Conservation (phyloP, 2,329 filamentous ascomycete genomes). For the Phyllosticta paracitricarpa region DNA sequence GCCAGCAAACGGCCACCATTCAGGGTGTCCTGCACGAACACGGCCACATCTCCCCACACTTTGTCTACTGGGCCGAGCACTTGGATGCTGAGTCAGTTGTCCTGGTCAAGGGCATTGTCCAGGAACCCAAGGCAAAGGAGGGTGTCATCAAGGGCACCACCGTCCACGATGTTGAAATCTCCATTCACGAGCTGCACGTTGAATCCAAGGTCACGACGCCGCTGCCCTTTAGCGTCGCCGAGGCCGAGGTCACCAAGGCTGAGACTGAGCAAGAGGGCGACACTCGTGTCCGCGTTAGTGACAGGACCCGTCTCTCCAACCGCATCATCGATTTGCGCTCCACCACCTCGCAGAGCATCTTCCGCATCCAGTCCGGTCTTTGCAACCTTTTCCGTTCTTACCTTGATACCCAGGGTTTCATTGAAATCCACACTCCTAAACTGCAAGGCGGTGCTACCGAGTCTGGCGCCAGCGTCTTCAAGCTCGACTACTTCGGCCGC, state of each 20-base stretch:
- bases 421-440: slow-evolving; percentile 92
- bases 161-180: slow-evolving; percentile 66
- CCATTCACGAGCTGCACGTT: slow-evolving; percentile 56
- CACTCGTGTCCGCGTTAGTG: slow-evolving; percentile 52
- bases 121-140: slow-evolving; percentile 54
- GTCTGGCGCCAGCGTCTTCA: slow-evolving; percentile 84
- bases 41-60: slow-evolving; percentile 56
- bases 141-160: slow-evolving; percentile 65
- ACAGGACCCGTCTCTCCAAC: slow-evolving; percentile 65
- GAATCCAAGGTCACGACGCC: slow-evolving; percentile 51
- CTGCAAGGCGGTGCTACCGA: slow-evolving; percentile 84
- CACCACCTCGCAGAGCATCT: slow-evolving; percentile 77
- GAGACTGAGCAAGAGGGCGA: slow-evolving; percentile 46
- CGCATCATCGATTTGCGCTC: slow-evolving; percentile 78
- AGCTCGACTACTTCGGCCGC: slow-evolving; percentile 82
- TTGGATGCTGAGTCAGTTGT: slow-evolving; percentile 70
- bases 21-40: slow-evolving; percentile 68
- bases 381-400: slow-evolving; percentile 69
- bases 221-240: slow-evolving; percentile 59
- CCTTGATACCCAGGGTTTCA: slow-evolving; percentile 66
- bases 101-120: slow-evolving; percentile 62
- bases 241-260: slow-evolving; percentile 53
- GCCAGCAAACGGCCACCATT: slow-evolving; percentile 72
- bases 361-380: slow-evolving; percentile 74
- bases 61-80: slow-evolving; percentile 82